Base-by-base conservation (phyloP, 352 stramenopile genomes). In the Phytophthora agathidicida region DNA sequence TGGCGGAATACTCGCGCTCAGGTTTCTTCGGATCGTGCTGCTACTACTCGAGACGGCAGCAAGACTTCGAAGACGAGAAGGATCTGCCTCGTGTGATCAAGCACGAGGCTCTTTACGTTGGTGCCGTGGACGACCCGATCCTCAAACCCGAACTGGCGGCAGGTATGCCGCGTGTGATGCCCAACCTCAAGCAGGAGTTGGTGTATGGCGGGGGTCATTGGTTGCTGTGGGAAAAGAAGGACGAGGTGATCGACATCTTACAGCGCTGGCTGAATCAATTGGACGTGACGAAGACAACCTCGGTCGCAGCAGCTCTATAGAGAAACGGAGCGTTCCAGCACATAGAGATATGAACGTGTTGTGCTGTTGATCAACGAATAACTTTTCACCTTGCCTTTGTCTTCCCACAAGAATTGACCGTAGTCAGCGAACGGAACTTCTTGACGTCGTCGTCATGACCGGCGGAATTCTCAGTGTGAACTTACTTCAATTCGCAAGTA, bases 21-120 rank as follows among this genome's bases (percentile, higher is more conserved):
- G 77, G 78, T 10, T 92, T 92, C 58, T 67, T 77, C 31, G 66
- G 66, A n/a, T 74, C 60, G 35, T 83, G 76, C 59, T 72, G 67
- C 62, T 86, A 75, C 48, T 87, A 88, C 38, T 71, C 64, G 14
- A 68, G 60, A 32, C 78, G 77, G 11, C 62, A 77, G 57, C 55
- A 75, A 24, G 78, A 87, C 55, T 88, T 85, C 61, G 73, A 86
- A 7, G 60, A 64, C 13, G 80, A 86, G 52, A 60, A 70, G 16
- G 50, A 66, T 0, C 17, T 83, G 39, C 64, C 77, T 0, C 58
- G 62, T 5, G 55, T 64, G 17, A 60, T 92, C 9, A 22, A 68
- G 22, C 64, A 87, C 33, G 59, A 70, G 5, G 66, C 75, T 5
- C 68, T 90, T 11, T 90, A 84, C 68, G 77, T 92, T 24, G 78